Evolutionary conservation across 495 filamentous ascomycete species (phyloP).

Genomic region (Sabuloglossum arenarium): DNA sequence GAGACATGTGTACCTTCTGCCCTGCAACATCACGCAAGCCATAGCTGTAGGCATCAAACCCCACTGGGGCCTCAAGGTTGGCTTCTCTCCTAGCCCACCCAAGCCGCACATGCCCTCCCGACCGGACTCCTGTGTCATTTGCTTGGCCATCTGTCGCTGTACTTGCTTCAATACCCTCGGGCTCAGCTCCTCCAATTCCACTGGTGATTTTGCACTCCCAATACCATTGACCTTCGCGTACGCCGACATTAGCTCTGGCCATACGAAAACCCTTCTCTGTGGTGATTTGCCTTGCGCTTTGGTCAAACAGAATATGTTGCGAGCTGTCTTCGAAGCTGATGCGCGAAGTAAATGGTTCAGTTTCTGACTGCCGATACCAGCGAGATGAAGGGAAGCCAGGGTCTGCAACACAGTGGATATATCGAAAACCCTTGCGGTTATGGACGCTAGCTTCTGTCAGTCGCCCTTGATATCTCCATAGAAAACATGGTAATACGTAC

Average conservation of each 20-base stretch:
- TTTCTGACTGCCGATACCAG: constrained; percentile 77
- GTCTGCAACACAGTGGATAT: constrained; percentile 80
- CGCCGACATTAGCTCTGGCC: constrained; percentile 74
- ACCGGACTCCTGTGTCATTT: not conserved
- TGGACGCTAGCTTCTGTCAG: constrained; percentile 35
- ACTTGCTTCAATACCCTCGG: constrained; percentile 4
- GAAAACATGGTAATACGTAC: constrained; percentile 26
- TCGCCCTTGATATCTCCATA: constrained; percentile 4
- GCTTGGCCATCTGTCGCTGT: not conserved
- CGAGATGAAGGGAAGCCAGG: constrained; percentile 66
- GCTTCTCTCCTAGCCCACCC: constrained; percentile 85
- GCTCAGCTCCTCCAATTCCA: constrained; percentile 30
- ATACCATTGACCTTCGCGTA: constrained; percentile 80
- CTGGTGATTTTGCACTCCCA: constrained; percentile 81
- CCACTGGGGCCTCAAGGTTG: constrained; percentile 77
- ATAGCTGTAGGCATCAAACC: constrained; percentile 93
- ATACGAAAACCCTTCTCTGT: constrained; percentile 68
- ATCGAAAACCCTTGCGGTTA: constrained; percentile 82
- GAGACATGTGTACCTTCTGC: constrained; percentile 83
- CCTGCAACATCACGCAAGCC: constrained; percentile 74
- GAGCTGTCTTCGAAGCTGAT: constrained; percentile 87
- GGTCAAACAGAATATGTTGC: constrained; percentile 48
- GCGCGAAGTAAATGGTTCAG: constrained; percentile 54
- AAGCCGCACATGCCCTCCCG: constrained; percentile 56
- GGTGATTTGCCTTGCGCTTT: constrained; percentile 36